phyloP scores from a whole-genome alignment of 371 early-diverging fungal species.

The Lichtheimia hyalospora region DNA sequence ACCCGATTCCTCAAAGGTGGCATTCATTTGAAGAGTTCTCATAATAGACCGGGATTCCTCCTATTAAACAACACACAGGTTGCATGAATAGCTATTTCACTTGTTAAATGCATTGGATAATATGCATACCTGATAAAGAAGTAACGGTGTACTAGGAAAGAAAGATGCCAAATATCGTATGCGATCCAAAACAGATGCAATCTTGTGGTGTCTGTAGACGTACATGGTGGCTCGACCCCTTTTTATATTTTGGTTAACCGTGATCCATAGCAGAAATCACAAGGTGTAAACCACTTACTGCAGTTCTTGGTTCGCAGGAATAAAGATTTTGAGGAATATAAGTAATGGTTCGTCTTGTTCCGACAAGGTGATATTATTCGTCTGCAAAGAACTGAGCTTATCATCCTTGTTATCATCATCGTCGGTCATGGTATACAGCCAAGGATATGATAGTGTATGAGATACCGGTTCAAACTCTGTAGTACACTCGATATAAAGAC shows the following conservation, averaged over 20 bases:
- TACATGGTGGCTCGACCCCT: too few species aligned
- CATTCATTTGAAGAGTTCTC: slow-evolving; percentile 45
- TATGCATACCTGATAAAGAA: slow-evolving; percentile 65
- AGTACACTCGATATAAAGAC: too few species aligned
- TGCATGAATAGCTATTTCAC: too few species aligned
- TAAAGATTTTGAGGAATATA: slow-evolving; percentile 30
- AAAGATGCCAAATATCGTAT: slow-evolving; percentile 56
- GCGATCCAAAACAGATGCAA: slow-evolving; percentile 44
- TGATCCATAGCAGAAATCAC: too few species aligned
- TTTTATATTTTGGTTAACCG: too few species aligned
- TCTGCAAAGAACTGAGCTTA: slow-evolving; percentile 6
- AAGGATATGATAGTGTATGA: too few species aligned
- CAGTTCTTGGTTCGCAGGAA: slow-evolving; percentile 16
- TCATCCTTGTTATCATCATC: not conserved
- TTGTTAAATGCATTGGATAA: too few species aligned
- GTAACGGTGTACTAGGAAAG: slow-evolving; percentile 54
- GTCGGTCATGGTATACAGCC: too few species aligned
- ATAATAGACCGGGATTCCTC: too few species aligned
- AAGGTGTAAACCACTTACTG: slow-evolving; percentile 10
- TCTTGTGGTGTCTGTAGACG: too few species aligned
- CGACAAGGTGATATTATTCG: slow-evolving; percentile 19
- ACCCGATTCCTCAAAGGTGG: slow-evolving; percentile 73
- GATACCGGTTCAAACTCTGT: too few species aligned
- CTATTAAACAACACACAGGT: too few species aligned
- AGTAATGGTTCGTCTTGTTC: not conserved